phyloP scores from a whole-genome alignment of 495 filamentous ascomycete genomes.

The Talaromyces thailandensis region DNA sequence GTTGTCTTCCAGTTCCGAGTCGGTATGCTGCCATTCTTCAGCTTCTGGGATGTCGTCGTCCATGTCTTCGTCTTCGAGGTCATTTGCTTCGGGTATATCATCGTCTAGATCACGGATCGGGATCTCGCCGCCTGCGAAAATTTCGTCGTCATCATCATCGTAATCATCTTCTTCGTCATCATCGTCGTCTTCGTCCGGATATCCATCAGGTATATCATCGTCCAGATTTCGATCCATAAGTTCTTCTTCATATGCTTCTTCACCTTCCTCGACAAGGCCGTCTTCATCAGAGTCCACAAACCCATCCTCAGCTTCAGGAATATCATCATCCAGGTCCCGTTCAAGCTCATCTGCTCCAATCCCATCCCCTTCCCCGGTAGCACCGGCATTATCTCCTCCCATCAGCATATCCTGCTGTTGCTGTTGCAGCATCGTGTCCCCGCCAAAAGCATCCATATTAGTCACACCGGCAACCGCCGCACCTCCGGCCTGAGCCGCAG shows the following conservation, averaged over 20 bases:
- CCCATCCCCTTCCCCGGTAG: slow-evolving; percentile 17
- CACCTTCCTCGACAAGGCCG: slow-evolving; percentile 33
- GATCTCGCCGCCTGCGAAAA: not conserved
- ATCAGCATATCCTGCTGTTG: slow-evolving; percentile 9
- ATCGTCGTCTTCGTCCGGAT: slow-evolving; percentile 32
- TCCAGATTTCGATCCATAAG: slow-evolving; percentile 41
- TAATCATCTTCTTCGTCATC: slow-evolving; percentile 9
- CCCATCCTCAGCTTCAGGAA: slow-evolving; percentile 29
- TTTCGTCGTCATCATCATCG: slow-evolving; percentile 15
- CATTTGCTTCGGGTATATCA: slow-evolving; percentile 29
- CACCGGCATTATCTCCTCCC: not conserved
- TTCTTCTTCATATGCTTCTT: slow-evolving; percentile 31
- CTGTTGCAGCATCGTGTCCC: slow-evolving; percentile 12
- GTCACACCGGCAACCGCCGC: slow-evolving; percentile 18
- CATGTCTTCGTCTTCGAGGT: slow-evolving; percentile 9
- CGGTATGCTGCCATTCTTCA: slow-evolving; percentile 61
- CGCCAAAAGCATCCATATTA: slow-evolving; percentile 5
- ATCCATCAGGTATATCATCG: slow-evolving; percentile 42
- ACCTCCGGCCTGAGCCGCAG: slow-evolving; percentile 41
- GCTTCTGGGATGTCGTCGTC: slow-evolving; percentile 19
- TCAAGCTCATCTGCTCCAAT: slow-evolving; percentile 29
- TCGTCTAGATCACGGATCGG: slow-evolving; percentile 28
- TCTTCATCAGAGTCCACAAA: slow-evolving; percentile 14
- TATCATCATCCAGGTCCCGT: slow-evolving; percentile 39
- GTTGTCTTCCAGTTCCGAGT: slow-evolving; percentile 66